Conservation (phyloP, 371 early-diverging fungal genomes). For the Gilbertella persicaria region DNA sequence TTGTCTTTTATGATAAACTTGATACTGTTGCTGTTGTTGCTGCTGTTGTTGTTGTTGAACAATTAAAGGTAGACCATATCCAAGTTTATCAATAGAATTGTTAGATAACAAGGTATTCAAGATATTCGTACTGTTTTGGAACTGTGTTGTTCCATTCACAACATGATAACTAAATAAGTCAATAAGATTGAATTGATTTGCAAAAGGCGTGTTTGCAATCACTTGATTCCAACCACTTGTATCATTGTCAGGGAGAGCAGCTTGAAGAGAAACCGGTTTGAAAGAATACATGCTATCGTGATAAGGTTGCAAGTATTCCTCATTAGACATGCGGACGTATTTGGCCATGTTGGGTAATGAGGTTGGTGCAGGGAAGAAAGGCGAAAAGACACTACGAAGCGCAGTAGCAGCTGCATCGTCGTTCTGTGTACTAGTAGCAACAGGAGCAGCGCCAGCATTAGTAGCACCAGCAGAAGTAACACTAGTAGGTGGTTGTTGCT, state of each 20-base stretch:
- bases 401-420: background rate
- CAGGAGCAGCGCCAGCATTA: background rate
- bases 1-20: background rate
- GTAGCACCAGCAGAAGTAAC: background rate
- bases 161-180: conserved; percentile 40
- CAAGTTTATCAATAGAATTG: conserved; percentile 19
- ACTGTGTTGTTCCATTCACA: conserved; percentile 24
- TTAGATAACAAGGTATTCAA: conserved; percentile 30
- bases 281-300: background rate
- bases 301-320: background rate
- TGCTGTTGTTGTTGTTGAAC: conserved; percentile 16
- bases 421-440: background rate
- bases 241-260: too few relatives aligned
- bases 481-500: background rate
- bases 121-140: conserved; percentile 1
- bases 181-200: conserved; percentile 9
- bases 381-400: background rate
- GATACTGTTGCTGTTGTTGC: background rate
- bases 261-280: too few relatives aligned
- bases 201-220: background rate
- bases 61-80: conserved; percentile 23
- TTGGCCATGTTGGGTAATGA: conserved; percentile 1
- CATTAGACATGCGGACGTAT: background rate
- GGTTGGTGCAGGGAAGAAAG: background rate
- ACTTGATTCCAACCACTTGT: background rate